Conservation (phyloP, 2,329 filamentous ascomycete genomes). For the Ophiostoma montium region DNA sequence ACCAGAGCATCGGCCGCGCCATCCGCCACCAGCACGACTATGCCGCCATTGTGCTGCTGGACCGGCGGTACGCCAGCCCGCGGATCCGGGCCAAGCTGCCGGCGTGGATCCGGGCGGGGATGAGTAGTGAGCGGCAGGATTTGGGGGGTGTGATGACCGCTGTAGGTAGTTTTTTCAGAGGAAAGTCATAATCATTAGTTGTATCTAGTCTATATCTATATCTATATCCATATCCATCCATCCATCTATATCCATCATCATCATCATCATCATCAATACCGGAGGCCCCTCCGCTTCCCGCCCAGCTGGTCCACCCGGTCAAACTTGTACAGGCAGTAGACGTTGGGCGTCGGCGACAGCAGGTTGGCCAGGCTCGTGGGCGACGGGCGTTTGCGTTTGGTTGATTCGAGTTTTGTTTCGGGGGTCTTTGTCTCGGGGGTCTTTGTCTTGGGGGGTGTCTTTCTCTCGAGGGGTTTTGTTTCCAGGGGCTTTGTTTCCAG, state of each 20-base stretch:
- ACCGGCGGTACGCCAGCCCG: constrained; percentile 61
- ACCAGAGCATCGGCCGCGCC: constrained; percentile 87
- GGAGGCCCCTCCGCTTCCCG: constrained; percentile 2
- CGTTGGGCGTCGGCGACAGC: background rate
- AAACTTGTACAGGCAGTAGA: constrained; percentile 11
- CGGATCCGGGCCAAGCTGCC: constrained; percentile 70
- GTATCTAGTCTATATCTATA: background rate
- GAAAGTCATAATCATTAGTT: background rate
- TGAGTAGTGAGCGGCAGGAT: constrained; percentile 35
- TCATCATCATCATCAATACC: too few relatives aligned
- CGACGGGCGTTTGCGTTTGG: background rate
- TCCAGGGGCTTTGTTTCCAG: too few relatives aligned
- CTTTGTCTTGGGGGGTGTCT: background rate
- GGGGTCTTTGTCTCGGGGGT: background rate
- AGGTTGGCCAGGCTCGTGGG: background rate
- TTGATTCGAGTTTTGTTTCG: background rate
- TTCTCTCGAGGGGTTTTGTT: too few relatives aligned
- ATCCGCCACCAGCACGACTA: constrained; percentile 84
- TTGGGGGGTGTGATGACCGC: constrained; percentile 45
- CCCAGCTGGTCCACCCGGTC: constrained; percentile 12
- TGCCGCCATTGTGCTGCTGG: constrained; percentile 75
- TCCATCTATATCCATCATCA: too few relatives aligned
- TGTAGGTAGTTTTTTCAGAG: constrained; percentile 43
- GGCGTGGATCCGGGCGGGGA: constrained; percentile 68
- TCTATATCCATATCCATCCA: too few relatives aligned